Base-by-base conservation (phyloP, 192 early-diverging fungal species). In the Mortierella alpina region DNA sequence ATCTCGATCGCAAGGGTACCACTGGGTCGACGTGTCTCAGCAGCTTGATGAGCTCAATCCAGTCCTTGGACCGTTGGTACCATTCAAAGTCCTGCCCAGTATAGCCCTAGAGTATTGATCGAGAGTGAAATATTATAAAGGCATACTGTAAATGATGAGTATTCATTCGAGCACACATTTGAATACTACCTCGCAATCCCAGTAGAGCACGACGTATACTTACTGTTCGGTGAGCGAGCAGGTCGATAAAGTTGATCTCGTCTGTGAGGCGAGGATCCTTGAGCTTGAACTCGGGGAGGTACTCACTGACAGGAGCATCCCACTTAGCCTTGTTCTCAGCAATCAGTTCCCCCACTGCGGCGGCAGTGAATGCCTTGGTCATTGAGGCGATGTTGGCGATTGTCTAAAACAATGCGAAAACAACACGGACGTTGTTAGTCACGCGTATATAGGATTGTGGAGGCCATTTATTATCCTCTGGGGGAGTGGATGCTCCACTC, bases 161-260 rank as follows among this genome's bases (percentile, higher is more conserved):
- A 52, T 39, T 52, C 14, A 52, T 50, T 65, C 0, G 31, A 65
- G 50, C 61, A 63, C 22, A 0, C 61, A 63, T 63, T 63, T 63
- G 47, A 48, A 63, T 63, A 13, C 61, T 49, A 49, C 46, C 46
- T 63, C 46, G 61, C 61, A 63, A 47, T 63, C 61, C 61, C 45
- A 63, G 46, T 63, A 48, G 44, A 48, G 61, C 46, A 63, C 48
- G 61, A 50, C 47, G 44, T 63, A 50, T 50, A 68, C 66, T 31
- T 58, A 68, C 66, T 58, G 66, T 57, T 48, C 66, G 66, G 45
- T 68, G 66, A 68, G 66, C 52, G 54, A 68, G 66, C 54, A 68
- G 66, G 45, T 68, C 66, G 23, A 68, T 57, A 48, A 67, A 57
- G n/a, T 45, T 68, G 42, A 68, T 68, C 17, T 68, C 66, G 8